phyloP scores from a whole-genome alignment of 441 rosid genomes.

The Eruca vesicaria region DNA sequence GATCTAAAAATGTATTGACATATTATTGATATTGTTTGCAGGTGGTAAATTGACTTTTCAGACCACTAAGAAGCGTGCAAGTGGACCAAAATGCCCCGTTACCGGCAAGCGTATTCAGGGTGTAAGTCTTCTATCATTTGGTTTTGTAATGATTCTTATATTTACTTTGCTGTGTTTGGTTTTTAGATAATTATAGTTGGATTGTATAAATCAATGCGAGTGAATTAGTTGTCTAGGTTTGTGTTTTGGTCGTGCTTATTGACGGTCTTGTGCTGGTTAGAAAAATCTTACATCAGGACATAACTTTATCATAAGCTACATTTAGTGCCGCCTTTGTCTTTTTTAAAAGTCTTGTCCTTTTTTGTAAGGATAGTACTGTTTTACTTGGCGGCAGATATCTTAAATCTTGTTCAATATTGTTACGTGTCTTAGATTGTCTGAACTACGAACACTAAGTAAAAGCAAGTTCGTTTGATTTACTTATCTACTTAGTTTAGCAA shows the following conservation, averaged over 20 bases:
- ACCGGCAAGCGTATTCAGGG: slow-evolving; percentile 86
- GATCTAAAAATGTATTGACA: neutral
- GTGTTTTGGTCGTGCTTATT: slow-evolving; percentile 23
- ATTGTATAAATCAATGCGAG: neutral
- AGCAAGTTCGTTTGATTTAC: too few species aligned
- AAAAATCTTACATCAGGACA: slow-evolving; percentile 14
- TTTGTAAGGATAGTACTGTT: neutral
- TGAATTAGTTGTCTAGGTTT: neutral
- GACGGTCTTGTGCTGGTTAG: slow-evolving; percentile 37
- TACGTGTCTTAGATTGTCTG: too few species aligned
- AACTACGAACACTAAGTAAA: too few species aligned
- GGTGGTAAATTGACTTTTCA: slow-evolving; percentile 72
- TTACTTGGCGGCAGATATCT: slow-evolving; percentile 11
- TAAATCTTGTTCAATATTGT: neutral
- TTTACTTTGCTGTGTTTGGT: neutral
- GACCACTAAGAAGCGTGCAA: slow-evolving; percentile 77
- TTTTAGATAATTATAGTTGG: too few species aligned
- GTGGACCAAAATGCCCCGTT: slow-evolving; percentile 84
- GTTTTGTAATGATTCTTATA: too few species aligned
- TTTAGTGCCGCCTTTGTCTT: slow-evolving; percentile 25
- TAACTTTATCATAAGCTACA: slow-evolving; percentile 33
- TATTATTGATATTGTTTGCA: too few species aligned
- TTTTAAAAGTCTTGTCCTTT: neutral
- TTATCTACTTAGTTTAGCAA: too few species aligned
- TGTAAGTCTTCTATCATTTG: slow-evolving; percentile 50